Evolutionary conservation across 192 early-diverging fungal species (phyloP), one percentile per base, ranked within the genome.

Genomic region (Glomus cerebriforme): DNA sequence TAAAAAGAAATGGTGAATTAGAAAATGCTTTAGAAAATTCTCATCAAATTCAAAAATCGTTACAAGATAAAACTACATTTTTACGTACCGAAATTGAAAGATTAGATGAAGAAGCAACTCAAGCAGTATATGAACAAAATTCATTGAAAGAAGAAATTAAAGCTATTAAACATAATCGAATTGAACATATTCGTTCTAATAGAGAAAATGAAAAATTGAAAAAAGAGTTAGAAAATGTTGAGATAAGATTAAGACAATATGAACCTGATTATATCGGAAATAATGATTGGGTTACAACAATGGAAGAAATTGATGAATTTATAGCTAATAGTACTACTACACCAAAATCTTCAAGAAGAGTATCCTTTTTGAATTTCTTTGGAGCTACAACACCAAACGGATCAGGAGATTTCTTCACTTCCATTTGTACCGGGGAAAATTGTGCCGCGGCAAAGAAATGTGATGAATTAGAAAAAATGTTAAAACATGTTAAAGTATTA

Each of bases 161-260:
- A 75, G 22, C 63, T 73, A 27, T 72, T 43, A 35, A 75, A 79
- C 34, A 26, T 26, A 27, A 64, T 58, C 37, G 74, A 81, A 19
- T 32, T 59, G 43, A 58, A 75, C 39, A 65, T 39, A 65, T 24
- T 29, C 34, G 59, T 74, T 2, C n/a, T 64, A 13, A 69, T 35
- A 63, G n/a, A 82, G 29, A 85, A 39, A 85, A 85, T 43, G 58
- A 75, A 59, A 45, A 29, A n/a, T 49, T 81, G 1, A 83, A 74
- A 31, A 43, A 67, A 59, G 60, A 82, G 54, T 22, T 82, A 1
- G 80, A 82, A 54, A 43, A 12, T 29, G 37, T 58, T 64, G 39
- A 64, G 10, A 47, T 39, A 58, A 76, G 26, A 10, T 24, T 26
- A n/a, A 64, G 60, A 13, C 43, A 64, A 27, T 65, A 43, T 35